phyloP scores from a whole-genome alignment of 257 asterid species.

The Cinchona pubescens region DNA sequence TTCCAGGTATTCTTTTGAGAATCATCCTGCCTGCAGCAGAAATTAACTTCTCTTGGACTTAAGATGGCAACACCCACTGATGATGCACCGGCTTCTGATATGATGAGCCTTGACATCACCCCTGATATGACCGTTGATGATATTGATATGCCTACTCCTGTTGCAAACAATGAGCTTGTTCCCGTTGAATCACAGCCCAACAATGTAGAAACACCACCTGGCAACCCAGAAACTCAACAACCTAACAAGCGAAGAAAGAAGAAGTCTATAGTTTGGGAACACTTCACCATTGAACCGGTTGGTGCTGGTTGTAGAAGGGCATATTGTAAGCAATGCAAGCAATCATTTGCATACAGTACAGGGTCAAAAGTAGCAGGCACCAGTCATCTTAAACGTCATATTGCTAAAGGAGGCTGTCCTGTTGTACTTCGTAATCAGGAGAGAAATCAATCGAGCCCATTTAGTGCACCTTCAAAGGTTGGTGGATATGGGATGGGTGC shows the following conservation, averaged over 20 bases:
- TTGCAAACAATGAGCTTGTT: constrained; percentile 41
- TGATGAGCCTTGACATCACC: neutral
- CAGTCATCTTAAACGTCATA: constrained; percentile 97
- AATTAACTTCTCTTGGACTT: neutral
- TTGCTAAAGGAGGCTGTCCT: constrained; percentile 89
- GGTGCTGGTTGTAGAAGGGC: constrained; percentile 83
- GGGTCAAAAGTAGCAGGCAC: constrained; percentile 97
- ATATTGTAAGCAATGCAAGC: constrained; percentile 94
- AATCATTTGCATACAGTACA: constrained; percentile 93
- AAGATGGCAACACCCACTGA: constrained; percentile 15
- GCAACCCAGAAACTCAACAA: constrained; percentile 28
- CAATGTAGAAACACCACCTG: constrained; percentile 34
- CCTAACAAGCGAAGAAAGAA: constrained; percentile 65
- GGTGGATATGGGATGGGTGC: constrained; percentile 34
- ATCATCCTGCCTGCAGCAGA: constrained; percentile 4
- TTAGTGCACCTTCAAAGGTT: constrained; percentile 70
- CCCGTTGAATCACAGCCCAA: constrained; percentile 47
- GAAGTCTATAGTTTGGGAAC: constrained; percentile 97
- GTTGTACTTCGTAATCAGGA: constrained; percentile 66
- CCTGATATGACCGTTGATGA: constrained; percentile 13
- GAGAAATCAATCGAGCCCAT: constrained; percentile 46
- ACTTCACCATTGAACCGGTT: constrained; percentile 79
- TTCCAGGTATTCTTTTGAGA: constrained; percentile 6
- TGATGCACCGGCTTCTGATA: constrained; percentile 11
- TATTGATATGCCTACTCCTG: constrained; percentile 3